Evolutionary conservation across 2,329 filamentous ascomycete genomes (phyloP), one percentile per base, ranked within the genome.

Genomic region (Alternaria atra): DNA sequence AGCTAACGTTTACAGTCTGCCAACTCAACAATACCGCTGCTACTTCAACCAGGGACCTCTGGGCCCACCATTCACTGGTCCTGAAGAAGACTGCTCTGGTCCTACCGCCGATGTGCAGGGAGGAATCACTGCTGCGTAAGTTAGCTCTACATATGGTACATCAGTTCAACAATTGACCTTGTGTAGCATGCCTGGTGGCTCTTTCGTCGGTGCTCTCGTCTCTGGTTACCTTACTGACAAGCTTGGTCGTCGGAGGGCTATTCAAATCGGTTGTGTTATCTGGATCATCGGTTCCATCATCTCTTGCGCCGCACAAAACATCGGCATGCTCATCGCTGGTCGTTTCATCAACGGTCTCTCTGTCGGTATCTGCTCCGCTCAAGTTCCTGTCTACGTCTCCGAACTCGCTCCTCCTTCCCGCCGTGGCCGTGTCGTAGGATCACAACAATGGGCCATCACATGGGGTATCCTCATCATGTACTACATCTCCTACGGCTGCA

Each of bases 391-490:
- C 32, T 91, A 91, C 72, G 85, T 91, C 23, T 85, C 88, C 23
- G 89, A 91, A 73, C 82, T 91, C 30, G 86, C 89, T 17, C 85
- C 86, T 47, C 83, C 84, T 2, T 77, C 77, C 34, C 83, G 81
- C 69, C 85, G 89, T 63, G 90, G 89, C 15, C 84, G 88, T 43
- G 83, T 93, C 34, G 89, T 93, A 15, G 88, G 89, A 53, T 85
- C 87, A 43, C 90, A 93, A 75, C 90, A 93, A 75, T 90, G 89
- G 84, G 89, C 90, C 17, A 92, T 93, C 60, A 91, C 90, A 63
- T 90, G 84, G 84, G 88, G 78, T 17, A 78, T 84, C 40, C 40
- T 79, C 10, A 75, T 80, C 52, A 75, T 77, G 70, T 76, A 61
- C 60, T 56, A 55, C 17, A 75, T 79, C 54, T 71, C 66, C 20